Base-by-base conservation (phyloP, 2,329 filamentous ascomycete genomes). In the Dactylellina parvicollis region DNA sequence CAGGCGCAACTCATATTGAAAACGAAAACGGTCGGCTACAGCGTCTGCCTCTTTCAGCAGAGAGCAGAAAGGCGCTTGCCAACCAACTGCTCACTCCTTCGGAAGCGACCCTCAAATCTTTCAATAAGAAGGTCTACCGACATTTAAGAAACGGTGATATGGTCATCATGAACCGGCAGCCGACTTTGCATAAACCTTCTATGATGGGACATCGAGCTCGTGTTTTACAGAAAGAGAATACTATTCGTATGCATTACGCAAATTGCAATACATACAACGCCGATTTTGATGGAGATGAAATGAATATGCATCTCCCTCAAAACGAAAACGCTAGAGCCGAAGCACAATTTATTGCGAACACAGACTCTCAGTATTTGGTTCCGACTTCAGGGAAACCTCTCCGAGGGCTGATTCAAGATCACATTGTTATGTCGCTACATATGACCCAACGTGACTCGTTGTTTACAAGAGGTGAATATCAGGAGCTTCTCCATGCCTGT, bases 301-400 rank as follows among this genome's bases (percentile, higher is more conserved):
- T 99, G 95, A 99, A 99, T 81, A 96, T 99, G 93, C 95, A 99
- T 82, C 98, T 99, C 79, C 95, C 95, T 0, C 95, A 99, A 78
- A 98, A 96, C 77, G 96, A 98, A 80, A 85, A 98, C 76, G 95
- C 95, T 14, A 87, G 95, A 77, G 91, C 94, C 1, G 95, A 99
- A 82, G 95, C 95, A 1, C 86, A 96, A 76, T 91, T 92, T 77
- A 89, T 99, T 78, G 95, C 95, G 36, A 94, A 98, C 80, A 97
- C 95, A 1, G 94, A 99, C 80, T 93, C 97, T 79, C 95, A 99
- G 79, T 99, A 99, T 80, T 86, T 99, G 34, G 96, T 93, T 32
- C 92, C 90, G 18, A 99, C 95, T 2, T 91, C 92, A 14, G 95
- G 95, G 65, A 96, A 96, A 79, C 95, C 95, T 0, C 84, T 99